Base-by-base conservation (phyloP, 139 green algal genomes). In the Coelastrella sp. region DNA sequence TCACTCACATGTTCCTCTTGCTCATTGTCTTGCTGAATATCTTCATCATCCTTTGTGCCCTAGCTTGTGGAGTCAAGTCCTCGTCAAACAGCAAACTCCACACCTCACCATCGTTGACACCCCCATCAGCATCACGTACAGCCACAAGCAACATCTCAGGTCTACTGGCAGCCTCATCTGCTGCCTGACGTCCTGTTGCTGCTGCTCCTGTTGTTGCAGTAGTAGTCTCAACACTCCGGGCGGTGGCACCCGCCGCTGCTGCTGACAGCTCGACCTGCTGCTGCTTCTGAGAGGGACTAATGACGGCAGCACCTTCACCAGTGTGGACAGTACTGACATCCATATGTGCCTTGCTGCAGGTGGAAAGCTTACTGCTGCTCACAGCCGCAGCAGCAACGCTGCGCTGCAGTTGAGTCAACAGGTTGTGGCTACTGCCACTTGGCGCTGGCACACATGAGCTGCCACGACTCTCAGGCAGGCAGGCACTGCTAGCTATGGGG, bases 11-110 rank as follows among this genome's bases (percentile, higher is more conserved):
- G 82, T 87, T 87, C 24, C 7, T 25, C 57, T 56, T 65, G 82
- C 82, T 87, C 60, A 87, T 78, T 4, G 82, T 87, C 82, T 63
- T 87, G 14, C n/a, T 78, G 27, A 87, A 87, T 4, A 27, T 63
- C 8, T n/a, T 25, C 6, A 63, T 63, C 63, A 87, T 35, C 15
- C 63, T 27, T 27, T 70, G 22, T 11, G 82, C 82, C 27, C 78
- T 87, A 5, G 74, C 82, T 25, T 87, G 25, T 27, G 82, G 82
- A 12, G 17, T 79, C 82, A 87, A 27, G 11, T 56, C 49, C 4
- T 24, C 5, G 20, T 61, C 63, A 78, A 78, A 87, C 63, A 87
- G 63, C 82, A 87, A n/a, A 0, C 14, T 12, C 25, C 61, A 9
- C 63, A 87, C 60, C 63, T 78, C 82, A 8, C 14, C 65, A 65